Evolutionary conservation across 2,329 filamentous ascomycete genomes (phyloP), one percentile per base, ranked within the genome.

Genomic region (Trichoderma cornu-damae): DNA sequence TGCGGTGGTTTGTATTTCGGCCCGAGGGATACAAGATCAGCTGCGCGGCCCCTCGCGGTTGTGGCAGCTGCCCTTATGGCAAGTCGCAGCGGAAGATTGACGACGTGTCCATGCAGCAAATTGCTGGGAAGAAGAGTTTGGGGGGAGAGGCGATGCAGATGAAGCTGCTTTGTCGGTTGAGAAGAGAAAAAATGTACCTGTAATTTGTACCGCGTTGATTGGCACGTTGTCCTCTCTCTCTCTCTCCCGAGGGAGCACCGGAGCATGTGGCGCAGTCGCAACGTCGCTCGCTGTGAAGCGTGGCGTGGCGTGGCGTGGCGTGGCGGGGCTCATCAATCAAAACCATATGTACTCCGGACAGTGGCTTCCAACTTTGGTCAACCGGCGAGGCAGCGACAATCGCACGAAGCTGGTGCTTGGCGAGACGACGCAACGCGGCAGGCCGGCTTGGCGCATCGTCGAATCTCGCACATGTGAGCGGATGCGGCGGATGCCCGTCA

Each of bases 231-330:
- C 44, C 44, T 49, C 34, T 57, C 53, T 49, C 53, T 37, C 44
- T 49, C 34, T 57, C 53, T 49, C 53, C 53, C 49, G 53, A 57
- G 26, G 34, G 49, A 47, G 35, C 47, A 50, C 54, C 35, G 14
- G 14, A 30, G n/a, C 4, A 11, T 58, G 56, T 58, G 56, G 56
- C 56, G 49, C 56, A 58, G 56, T 37, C 18, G 6, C 4, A 18
- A 44, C 35, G 37, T 38, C 22, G 44, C 30, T 24, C n/a, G n/a
- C n/a, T n/a, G n/a, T n/a, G 38, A 7, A 12, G 35, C 20, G 51
- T 59, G 52, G 57, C 52, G 57, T 59, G 18, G 57, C 52, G 38
- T 20, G 20, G 35, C 20, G 51, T 59, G 52, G 57, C 52, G 57
- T 59, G 18, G 57, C 52, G 57, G 57, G 57, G 52, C 50, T 54